These are phyloP conservation scores for Wickerhamomyces silvicola DNA, from an alignment of 805 yeast species.

Conservation along the genomic window DNA sequence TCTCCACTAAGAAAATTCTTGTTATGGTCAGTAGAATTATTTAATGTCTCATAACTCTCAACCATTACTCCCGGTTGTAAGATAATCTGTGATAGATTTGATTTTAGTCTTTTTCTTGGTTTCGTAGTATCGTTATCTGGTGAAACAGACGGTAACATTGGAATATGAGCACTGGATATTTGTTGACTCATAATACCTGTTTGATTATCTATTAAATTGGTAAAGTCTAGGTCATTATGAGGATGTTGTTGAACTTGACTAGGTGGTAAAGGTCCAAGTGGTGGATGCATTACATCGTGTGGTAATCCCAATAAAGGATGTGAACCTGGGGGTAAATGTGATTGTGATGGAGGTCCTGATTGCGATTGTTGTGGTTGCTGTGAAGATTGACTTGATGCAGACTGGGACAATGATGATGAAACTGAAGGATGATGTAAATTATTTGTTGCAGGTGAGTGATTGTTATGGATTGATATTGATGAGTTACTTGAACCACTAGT, in stretches of 20 bases:
- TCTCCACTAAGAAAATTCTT: conserved; percentile 11
- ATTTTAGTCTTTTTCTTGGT: neutral
- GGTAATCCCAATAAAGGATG: neutral
- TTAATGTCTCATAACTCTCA: conserved; percentile 3
- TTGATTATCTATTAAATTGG: conserved; percentile 5
- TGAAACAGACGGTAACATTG: conserved; percentile 4
- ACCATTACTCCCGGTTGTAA: conserved; percentile 8
- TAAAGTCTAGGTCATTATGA: conserved; percentile 5
- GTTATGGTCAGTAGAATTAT: neutral
- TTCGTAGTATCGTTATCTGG: conserved; percentile 1
- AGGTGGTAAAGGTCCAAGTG: too few relatives aligned
- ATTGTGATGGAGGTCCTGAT: neutral
- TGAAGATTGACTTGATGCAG: neutral
- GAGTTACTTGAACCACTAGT: conserved; percentile 1
- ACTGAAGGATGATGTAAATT: neutral
- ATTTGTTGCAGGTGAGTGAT: conserved; percentile 1
- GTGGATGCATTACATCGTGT: conserved; percentile 3
- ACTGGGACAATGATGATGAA: neutral
- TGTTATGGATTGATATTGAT: conserved; percentile 6
- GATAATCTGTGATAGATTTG: too few relatives aligned
- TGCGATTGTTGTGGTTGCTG: too few relatives aligned
- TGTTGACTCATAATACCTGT: neutral
- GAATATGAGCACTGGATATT: conserved; percentile 1
- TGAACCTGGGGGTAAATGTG: neutral
- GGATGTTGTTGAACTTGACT: too few relatives aligned